Conservation (phyloP, 2,329 filamentous ascomycete species). For the Penicillium sp. region DNA sequence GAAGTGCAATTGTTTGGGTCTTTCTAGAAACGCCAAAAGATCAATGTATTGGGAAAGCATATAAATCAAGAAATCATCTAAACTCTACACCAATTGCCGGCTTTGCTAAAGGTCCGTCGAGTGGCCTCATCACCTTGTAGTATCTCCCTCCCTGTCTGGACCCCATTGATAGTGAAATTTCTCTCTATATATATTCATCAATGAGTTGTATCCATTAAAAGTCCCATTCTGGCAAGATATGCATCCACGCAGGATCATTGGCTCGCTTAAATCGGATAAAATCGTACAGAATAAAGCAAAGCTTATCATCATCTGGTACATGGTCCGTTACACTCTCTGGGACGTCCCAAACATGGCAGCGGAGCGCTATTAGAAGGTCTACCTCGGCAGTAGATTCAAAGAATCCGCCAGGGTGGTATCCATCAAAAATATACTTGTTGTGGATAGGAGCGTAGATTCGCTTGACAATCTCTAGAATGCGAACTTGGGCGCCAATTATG, state of each 20-base stretch:
- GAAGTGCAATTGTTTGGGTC: neutral
- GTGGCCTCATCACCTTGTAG: too few species aligned
- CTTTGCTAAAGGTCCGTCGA: too few species aligned
- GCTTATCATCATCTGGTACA: neutral
- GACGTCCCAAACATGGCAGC: neutral
- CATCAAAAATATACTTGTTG: neutral
- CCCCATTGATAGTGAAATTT: neutral
- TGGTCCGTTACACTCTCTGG: neutral
- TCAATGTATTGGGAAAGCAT: neutral
- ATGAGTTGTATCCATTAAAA: neutral
- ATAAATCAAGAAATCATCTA: neutral
- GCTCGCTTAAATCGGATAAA: neutral
- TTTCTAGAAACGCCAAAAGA: neutral
- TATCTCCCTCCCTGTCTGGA: too few species aligned
- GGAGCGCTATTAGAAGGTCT: neutral
- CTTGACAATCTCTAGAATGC: neutral
- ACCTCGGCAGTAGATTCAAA: neutral
- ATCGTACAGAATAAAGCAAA: neutral
- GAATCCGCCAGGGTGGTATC: neutral
- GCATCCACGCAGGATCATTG: neutral
- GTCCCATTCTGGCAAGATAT: neutral
- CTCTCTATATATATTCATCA: neutral
- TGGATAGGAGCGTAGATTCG: neutral
- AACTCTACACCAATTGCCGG: neutral
- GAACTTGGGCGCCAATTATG: neutral